Percentiles rank a stretch among this genome's conserved stretches.
These are phyloP conservation scores for Spongiforma sp. DNA, from an alignment of 1,284 basidiomycete species.

Conservation along the genomic window DNA sequence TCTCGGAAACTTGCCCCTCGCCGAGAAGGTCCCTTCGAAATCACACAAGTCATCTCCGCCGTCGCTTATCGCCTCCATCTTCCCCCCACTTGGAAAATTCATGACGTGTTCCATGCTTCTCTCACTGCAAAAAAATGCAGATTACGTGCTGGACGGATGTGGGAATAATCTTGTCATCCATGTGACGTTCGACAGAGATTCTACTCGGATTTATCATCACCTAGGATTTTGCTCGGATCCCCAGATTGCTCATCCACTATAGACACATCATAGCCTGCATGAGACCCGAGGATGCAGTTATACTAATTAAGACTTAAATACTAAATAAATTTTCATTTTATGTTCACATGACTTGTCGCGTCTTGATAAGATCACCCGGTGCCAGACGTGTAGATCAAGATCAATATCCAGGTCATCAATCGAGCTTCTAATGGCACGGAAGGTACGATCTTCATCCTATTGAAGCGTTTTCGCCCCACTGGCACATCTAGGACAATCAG, in stretches of 20 bases:
- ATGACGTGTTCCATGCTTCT: background rate
- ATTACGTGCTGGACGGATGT: background rate
- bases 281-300: background rate
- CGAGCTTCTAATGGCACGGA: background rate
- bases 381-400: background rate
- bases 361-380: background rate
- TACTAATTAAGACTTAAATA: background rate
- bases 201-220: background rate
- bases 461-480: background rate
- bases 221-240: background rate
- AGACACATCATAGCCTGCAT: background rate
- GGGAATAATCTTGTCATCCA: background rate
- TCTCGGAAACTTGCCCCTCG: background rate
- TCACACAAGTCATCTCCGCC: background rate
- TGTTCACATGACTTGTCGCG: background rate
- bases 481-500: background rate
- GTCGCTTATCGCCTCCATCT: background rate
- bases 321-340: background rate
- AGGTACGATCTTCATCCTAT: background rate
- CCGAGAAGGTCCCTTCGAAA: background rate
- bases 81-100: background rate
- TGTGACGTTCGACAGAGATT: background rate
- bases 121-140: background rate
- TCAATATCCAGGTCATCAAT: background rate
- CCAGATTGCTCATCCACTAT: background rate